phyloP scores from a whole-genome alignment of 495 filamentous ascomycete genomes.

The Daldinia decipiens region DNA sequence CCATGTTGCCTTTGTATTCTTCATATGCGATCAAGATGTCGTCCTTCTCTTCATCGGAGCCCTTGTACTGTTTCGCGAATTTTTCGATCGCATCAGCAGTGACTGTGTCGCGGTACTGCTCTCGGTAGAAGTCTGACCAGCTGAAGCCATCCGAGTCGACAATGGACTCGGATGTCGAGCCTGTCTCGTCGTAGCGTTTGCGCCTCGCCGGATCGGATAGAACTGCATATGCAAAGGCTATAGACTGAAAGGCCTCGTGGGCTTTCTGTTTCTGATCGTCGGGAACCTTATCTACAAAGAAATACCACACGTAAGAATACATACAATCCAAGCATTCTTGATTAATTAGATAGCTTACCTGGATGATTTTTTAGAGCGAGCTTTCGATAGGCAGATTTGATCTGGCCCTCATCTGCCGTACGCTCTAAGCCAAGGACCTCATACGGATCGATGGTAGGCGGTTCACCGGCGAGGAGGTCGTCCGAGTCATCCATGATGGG shows the following conservation, averaged over 20 bases:
- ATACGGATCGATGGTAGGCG: constrained; percentile 79
- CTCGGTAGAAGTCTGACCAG: constrained; percentile 88
- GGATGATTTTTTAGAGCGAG: constrained; percentile 92
- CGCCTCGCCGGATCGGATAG: constrained; percentile 83
- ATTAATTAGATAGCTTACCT: constrained; percentile 67
- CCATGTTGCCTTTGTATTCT: constrained; percentile 74
- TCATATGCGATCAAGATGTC: constrained; percentile 82
- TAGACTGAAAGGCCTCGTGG: constrained; percentile 81
- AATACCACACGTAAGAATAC: constrained; percentile 10
- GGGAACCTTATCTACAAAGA: constrained; percentile 73
- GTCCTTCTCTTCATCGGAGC: constrained; percentile 81
- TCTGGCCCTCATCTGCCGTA: constrained; percentile 72
- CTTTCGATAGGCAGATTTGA: constrained; percentile 88
- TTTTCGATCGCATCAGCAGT: constrained; percentile 73
- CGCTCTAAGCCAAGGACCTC: constrained; percentile 75
- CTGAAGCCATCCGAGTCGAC: constrained; percentile 80
- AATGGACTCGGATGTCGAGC: constrained; percentile 81
- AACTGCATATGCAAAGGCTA: constrained; percentile 94
- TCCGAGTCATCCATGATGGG: constrained; percentile 52
- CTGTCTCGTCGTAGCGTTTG: constrained; percentile 86
- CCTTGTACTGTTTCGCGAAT: constrained; percentile 81
- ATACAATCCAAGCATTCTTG: background rate
- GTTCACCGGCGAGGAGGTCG: constrained; percentile 53
- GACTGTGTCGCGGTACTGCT: constrained; percentile 78
- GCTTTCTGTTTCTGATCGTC: constrained; percentile 72